phyloP scores from a whole-genome alignment of 2,329 filamentous ascomycete genomes.

The Purpureocillium lavendulum region DNA sequence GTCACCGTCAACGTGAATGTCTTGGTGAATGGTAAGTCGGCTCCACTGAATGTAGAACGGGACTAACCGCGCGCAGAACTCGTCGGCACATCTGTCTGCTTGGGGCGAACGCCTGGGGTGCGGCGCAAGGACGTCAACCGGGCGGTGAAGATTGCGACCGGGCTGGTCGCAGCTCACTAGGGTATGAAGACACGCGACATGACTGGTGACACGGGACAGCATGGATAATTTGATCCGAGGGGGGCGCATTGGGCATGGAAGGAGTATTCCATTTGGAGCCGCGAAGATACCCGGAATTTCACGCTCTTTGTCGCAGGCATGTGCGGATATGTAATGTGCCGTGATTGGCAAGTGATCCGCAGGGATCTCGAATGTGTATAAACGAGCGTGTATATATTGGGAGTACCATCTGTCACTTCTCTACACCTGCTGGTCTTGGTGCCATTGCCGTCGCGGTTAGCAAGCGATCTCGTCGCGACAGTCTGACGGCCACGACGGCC shows the following conservation, averaged over 20 bases:
- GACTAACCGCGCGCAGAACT: constrained; percentile 21
- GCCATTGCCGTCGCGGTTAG: too few relatives aligned
- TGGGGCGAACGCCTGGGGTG: constrained; percentile 29
- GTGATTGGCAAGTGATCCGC: too few relatives aligned
- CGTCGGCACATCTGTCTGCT: constrained; percentile 23
- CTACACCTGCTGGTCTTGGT: too few relatives aligned
- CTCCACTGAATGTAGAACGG: background rate
- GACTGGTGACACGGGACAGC: too few relatives aligned
- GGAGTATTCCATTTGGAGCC: background rate
- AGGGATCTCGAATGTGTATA: too few relatives aligned
- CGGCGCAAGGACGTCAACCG: constrained; percentile 27
- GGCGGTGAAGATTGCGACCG: constrained; percentile 20
- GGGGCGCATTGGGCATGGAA: background rate
- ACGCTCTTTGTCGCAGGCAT: too few relatives aligned
- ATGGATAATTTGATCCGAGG: background rate
- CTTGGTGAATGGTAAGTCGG: constrained; percentile 22
- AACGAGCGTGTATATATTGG: too few relatives aligned
- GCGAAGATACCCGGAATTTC: background rate
- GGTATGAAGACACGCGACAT: too few relatives aligned
- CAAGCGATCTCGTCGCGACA: too few relatives aligned
- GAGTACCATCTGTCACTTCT: too few relatives aligned
- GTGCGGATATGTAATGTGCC: too few relatives aligned
- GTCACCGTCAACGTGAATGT: constrained; percentile 25
- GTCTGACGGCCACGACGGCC: too few relatives aligned
- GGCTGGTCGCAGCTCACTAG: constrained; percentile 1